Evolutionary conservation across 208 protist genomes (phyloP).

Genomic region (Leishmania lainsoni): DNA sequence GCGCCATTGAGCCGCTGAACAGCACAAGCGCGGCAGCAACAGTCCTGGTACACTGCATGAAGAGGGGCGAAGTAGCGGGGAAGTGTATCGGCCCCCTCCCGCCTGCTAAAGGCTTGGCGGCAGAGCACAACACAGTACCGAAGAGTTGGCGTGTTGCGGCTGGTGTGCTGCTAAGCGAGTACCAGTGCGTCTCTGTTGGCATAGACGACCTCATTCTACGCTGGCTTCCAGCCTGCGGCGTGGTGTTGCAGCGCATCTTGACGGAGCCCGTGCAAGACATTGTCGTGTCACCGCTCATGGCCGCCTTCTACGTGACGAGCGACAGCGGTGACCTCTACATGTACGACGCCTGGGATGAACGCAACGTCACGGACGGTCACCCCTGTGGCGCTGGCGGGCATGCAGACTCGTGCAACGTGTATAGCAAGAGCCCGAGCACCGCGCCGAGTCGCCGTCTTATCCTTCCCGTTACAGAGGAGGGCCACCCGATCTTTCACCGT

Average conservation of each 20-base stretch:
- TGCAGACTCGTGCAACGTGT: not conserved
- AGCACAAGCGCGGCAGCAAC: constrained; percentile 19
- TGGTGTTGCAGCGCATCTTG: constrained; percentile 61
- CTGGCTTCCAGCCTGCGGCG: constrained; percentile 63
- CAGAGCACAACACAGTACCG: not conserved
- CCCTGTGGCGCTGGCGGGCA: not conserved
- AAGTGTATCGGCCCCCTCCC: not conserved
- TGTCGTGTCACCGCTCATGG: constrained; percentile 67
- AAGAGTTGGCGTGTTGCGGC: constrained; percentile 48
- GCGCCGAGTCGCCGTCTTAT: constrained; percentile 19
- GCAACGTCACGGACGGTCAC: constrained; percentile 24
- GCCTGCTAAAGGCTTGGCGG: not conserved
- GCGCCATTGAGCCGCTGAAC: constrained; percentile 21
- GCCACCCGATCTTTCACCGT: constrained; percentile 29
- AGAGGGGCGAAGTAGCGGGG: not conserved
- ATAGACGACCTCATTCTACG: constrained; percentile 60
- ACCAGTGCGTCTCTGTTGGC: constrained; percentile 69
- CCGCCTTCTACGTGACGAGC: constrained; percentile 66
- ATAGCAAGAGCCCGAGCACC: constrained; percentile 5
- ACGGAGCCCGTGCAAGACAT: constrained; percentile 56
- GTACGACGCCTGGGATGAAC: constrained; percentile 78
- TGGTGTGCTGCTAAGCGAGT: constrained; percentile 43
- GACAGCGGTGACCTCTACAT: constrained; percentile 58
- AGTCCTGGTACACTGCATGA: constrained; percentile 4
- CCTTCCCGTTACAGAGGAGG: constrained; percentile 31